Evolutionary conservation across 176 grass and related monocot species (phyloP).

Genomic region (Lolium rigidum): DNA sequence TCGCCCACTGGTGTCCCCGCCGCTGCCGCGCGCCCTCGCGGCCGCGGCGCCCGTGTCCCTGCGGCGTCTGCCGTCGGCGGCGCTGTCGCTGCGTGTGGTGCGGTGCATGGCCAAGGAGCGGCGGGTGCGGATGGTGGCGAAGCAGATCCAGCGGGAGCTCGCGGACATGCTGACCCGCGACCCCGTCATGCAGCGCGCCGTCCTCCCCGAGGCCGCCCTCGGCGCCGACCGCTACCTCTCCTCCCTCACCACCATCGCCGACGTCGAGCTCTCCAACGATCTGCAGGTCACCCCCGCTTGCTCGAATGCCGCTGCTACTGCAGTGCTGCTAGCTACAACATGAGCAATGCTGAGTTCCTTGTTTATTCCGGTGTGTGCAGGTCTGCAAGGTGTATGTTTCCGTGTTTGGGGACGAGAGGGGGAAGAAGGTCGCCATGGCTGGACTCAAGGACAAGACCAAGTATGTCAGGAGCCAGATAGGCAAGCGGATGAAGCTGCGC

Average conservation of each 20-base stretch:
- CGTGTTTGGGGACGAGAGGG: conserved; percentile 93
- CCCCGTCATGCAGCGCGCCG: conserved; percentile 79
- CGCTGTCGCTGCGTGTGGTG: conserved; percentile 48
- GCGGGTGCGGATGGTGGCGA: conserved; percentile 90
- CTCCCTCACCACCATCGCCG: conserved; percentile 91
- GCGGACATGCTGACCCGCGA: conserved; percentile 84
- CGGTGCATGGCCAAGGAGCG: conserved; percentile 98
- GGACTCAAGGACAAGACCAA: conserved; percentile 89
- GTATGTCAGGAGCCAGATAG: conserved; percentile 88
- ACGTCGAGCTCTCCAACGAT: conserved; percentile 92
- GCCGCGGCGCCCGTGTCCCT: conserved; percentile 17
- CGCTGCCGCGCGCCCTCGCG: conserved; percentile 8
- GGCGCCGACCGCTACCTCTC: conserved; percentile 97
- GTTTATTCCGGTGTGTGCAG: conserved; percentile 35
- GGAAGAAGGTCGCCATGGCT: conserved; percentile 90
- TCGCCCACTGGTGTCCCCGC: conserved; percentile 42
- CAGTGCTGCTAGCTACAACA: no score
- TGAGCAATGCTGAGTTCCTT: not conserved
- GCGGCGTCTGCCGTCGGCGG: conserved; percentile 13
- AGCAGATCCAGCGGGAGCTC: conserved; percentile 95
- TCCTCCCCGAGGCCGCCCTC: conserved; percentile 90
- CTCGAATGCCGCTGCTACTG: not conserved
- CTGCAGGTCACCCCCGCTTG: conserved; percentile 60
- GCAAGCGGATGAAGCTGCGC: conserved; percentile 92
- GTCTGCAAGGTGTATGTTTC: conserved; percentile 90